A percentile compares a stretch with the other conserved stretches of the same genome.
Evolutionary conservation across 2,329 filamentous ascomycete species (phyloP).

Genomic region (Fusarium sulawesiense): DNA sequence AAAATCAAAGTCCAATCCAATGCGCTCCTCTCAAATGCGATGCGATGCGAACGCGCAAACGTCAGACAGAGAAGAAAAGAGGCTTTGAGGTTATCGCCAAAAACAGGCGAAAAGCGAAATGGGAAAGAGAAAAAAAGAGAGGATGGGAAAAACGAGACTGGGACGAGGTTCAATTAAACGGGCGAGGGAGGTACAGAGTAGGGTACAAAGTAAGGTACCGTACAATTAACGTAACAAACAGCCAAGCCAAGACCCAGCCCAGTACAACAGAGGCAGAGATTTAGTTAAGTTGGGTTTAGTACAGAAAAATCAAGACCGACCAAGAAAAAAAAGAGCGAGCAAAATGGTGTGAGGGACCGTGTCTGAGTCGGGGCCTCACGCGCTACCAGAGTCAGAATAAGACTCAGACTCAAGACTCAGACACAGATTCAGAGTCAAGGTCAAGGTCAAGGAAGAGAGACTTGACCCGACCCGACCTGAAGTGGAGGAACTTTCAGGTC

Average conservation of each 20-base stretch:
- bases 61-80: conserved; percentile 9
- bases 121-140: conserved; percentile 21
- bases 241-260: neutral
- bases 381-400: conserved; percentile 30
- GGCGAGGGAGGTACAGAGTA: conserved; percentile 12
- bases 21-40: conserved; percentile 15
- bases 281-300: conserved; percentile 19
- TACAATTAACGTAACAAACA: conserved; percentile 20
- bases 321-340: conserved; percentile 12
- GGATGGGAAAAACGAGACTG: conserved; percentile 8
- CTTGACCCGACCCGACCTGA: conserved; percentile 4
- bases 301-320: conserved; percentile 9
- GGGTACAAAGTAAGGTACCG: neutral
- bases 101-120: conserved; percentile 28
- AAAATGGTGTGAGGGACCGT: conserved; percentile 41
- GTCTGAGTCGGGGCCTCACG: conserved; percentile 44
- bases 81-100: conserved; percentile 23
- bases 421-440: conserved; percentile 19
- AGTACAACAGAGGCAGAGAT: conserved; percentile 6
- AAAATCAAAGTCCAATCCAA: conserved; percentile 8
- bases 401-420: neutral
- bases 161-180: conserved; percentile 35
- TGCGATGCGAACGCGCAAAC: conserved; percentile 30
- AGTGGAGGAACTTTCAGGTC: conserved; percentile 26
- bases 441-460: conserved; percentile 21